Evolutionary conservation across 2,329 filamentous ascomycete species (phyloP).

Genomic region (Atkinsonella hypoxylon): DNA sequence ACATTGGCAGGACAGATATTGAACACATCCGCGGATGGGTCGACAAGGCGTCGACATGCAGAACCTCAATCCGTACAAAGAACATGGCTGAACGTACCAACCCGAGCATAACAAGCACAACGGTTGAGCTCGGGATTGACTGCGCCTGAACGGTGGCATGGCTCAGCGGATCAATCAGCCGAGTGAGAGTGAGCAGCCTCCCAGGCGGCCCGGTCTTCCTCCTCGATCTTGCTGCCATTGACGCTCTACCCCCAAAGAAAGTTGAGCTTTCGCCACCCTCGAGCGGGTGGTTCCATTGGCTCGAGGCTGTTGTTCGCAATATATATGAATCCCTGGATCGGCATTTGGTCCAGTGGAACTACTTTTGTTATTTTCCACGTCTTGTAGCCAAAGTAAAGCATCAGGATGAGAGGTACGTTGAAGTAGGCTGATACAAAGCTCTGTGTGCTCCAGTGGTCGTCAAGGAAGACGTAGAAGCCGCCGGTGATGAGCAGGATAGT

Average conservation of each 20-base stretch:
- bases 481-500: constrained; percentile 50
- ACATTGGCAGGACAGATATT: too few relatives aligned
- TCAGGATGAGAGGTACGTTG: constrained; percentile 42
- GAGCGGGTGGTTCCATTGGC: constrained; percentile 1
- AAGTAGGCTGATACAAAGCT: constrained; percentile 49
- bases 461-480: constrained; percentile 58
- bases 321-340: constrained; percentile 10
- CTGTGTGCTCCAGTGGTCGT: constrained; percentile 43
- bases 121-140: too few relatives aligned
- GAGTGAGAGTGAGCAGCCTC: too few relatives aligned
- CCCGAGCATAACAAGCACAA: too few relatives aligned
- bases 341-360: constrained; percentile 10
- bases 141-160: too few relatives aligned
- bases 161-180: too few relatives aligned
- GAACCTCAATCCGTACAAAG: too few relatives aligned
- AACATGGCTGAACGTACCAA: too few relatives aligned
- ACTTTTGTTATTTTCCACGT: constrained; percentile 15
- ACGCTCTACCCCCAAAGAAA: constrained; percentile 9
- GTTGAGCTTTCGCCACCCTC: constrained; percentile 10
- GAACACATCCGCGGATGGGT: too few relatives aligned
- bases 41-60: too few relatives aligned
- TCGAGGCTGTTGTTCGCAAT: constrained; percentile 9
- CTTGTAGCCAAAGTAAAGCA: constrained; percentile 46
- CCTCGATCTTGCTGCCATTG: background rate
- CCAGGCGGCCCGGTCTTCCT: too few relatives aligned